A percentile compares a stretch with the other conserved stretches of the same genome.
These are phyloP conservation scores for Leccinum rimulosum DNA, from an alignment of 768 basidiomycete genomes.

Conservation along the genomic window DNA sequence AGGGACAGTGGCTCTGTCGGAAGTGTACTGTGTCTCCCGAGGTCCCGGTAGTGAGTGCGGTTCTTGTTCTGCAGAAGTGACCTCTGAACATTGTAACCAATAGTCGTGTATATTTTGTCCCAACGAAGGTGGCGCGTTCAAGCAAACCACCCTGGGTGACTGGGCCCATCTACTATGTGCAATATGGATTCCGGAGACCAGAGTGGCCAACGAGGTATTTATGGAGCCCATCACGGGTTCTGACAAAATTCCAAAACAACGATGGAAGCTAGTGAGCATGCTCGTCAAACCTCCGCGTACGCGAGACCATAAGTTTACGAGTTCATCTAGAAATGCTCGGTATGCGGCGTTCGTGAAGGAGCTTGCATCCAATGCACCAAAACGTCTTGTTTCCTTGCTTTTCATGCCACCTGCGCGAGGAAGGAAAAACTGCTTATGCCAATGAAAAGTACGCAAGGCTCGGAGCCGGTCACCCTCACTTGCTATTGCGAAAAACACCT, in stretches of 20 bases:
- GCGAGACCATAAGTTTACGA: conserved; percentile 8
- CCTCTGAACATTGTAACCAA: neutral
- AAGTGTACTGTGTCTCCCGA: conserved; percentile 99
- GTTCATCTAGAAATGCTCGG: conserved; percentile 51
- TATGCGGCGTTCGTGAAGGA: conserved; percentile 62
- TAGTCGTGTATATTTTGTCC: conserved; percentile 96
- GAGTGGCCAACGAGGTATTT: conserved; percentile 90
- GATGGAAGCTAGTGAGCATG: conserved; percentile 87
- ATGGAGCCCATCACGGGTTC: conserved; percentile 97
- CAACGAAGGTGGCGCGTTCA: conserved; percentile 96
- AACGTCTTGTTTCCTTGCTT: conserved; percentile 85
- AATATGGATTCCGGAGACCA: conserved; percentile 95
- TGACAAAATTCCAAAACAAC: conserved; percentile 81
- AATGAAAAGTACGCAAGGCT: conserved; percentile 79
- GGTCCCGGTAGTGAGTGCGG: conserved; percentile 77
- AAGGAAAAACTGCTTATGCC: conserved; percentile 81
- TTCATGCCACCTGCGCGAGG: conserved; percentile 92
- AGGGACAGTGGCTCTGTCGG: conserved; percentile 98
- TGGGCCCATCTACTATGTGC: conserved; percentile 98
- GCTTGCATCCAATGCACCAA: conserved; percentile 97
- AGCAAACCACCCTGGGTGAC: conserved; percentile 87
- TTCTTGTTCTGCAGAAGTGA: neutral
- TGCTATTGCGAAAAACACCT: conserved; percentile 91
- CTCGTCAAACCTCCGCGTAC: neutral
- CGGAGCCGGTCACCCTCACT: conserved; percentile 69